phyloP scores from a whole-genome alignment of 1,284 basidiomycete genomes.

The Ceratobasidium sp. region DNA sequence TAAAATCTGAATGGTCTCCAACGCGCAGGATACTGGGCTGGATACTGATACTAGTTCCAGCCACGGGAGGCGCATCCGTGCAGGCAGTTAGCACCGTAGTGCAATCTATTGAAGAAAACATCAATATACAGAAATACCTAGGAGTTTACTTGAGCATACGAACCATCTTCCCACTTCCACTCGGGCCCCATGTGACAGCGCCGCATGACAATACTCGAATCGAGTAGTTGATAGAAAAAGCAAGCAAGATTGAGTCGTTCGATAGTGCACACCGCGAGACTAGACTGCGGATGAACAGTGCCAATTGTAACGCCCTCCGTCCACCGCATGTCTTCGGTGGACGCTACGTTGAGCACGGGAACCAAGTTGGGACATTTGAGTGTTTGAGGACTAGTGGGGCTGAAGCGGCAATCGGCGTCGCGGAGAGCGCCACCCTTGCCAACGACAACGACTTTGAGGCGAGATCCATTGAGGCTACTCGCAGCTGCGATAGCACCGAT shows the following conservation, averaged over 20 bases:
- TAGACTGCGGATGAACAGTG: not conserved
- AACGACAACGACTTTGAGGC: constrained; percentile 1
- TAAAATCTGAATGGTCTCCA: not conserved
- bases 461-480: not conserved
- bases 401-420: not conserved
- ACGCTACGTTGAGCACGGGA: not conserved
- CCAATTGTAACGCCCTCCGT: not conserved
- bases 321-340: not conserved
- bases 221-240: not conserved
- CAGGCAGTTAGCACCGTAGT: not conserved
- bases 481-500: not conserved
- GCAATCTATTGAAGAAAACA: not conserved
- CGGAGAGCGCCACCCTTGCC: not conserved
- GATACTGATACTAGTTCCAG: not conserved
- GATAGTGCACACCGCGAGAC: not conserved
- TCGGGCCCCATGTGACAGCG: not conserved
- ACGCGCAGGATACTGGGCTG: not conserved
- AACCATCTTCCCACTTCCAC: constrained; percentile 1
- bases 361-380: not conserved
- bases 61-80: not conserved
- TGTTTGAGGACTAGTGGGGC: not conserved
- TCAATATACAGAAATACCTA: not conserved
- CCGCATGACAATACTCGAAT: not conserved
- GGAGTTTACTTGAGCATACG: not conserved
- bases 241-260: not conserved